phyloP scores from a whole-genome alignment of 2,329 filamentous ascomycete species.

The Cladorrhinum sp. region DNA sequence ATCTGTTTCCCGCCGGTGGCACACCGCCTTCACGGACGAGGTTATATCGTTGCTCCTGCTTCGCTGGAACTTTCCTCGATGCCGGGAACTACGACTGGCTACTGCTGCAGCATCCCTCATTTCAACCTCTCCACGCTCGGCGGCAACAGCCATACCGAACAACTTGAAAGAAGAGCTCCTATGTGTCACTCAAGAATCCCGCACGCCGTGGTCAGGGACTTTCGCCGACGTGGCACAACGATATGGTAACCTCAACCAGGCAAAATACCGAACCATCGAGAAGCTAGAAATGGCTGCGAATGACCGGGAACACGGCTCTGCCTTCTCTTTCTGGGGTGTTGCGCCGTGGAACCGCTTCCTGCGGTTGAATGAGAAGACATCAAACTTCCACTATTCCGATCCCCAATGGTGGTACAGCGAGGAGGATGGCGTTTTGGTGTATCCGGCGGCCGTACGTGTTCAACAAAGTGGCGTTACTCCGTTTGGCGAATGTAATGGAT shows the following conservation, averaged over 20 bases:
- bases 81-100: conserved; percentile 48
- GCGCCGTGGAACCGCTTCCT: conserved; percentile 46
- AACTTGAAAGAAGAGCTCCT: conserved; percentile 21
- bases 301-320: conserved; percentile 28
- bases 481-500: conserved; percentile 6
- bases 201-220: conserved; percentile 39
- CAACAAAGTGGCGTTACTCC: background rate
- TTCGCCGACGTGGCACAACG: conserved; percentile 52
- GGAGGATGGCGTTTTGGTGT: conserved; percentile 55
- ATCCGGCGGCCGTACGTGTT: conserved; percentile 36
- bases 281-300: conserved; percentile 40
- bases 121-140: background rate
- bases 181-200: conserved; percentile 17
- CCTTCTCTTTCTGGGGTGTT: conserved; percentile 34
- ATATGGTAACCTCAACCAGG: conserved; percentile 52
- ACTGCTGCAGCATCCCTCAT: conserved; percentile 23
- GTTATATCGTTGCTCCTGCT: conserved; percentile 47
- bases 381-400: conserved; percentile 45
- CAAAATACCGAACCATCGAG: conserved; percentile 45
- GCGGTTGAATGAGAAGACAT: conserved; percentile 38
- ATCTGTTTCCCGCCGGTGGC: conserved; percentile 49
- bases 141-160: conserved; percentile 8
- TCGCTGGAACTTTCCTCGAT: conserved; percentile 50
- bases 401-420: conserved; percentile 53
- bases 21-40: conserved; percentile 47